Conservation (phyloP, 768 basidiomycete species). For the Leucocoprinus birnbaumii region DNA sequence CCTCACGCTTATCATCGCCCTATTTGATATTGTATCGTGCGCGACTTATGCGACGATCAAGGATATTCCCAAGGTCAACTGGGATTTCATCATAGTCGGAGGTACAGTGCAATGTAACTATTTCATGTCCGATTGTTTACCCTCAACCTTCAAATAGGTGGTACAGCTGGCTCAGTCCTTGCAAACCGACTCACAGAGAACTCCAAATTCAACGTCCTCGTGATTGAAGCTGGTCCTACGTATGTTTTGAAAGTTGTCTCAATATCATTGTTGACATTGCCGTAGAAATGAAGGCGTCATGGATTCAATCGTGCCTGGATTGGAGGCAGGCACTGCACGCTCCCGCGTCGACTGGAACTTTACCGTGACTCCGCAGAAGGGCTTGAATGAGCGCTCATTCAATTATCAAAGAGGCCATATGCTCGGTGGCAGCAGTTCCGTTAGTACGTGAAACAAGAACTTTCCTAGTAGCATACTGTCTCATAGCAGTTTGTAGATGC, state of each 20-base stretch:
- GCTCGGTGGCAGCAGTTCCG: slow-evolving; percentile 29
- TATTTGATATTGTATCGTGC: neutral
- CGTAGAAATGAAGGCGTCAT: slow-evolving; percentile 19
- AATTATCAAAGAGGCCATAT: slow-evolving; percentile 25
- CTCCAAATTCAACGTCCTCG: slow-evolving; percentile 12
- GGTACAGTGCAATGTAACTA: slow-evolving; percentile 8
- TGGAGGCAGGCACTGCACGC: neutral
- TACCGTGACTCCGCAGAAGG: slow-evolving; percentile 24
- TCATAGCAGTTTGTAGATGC: neutral
- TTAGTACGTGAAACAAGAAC: slow-evolving; percentile 21
- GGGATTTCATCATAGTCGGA: slow-evolving; percentile 20
- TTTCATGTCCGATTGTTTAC: neutral
- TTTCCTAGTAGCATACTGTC: slow-evolving; percentile 12
- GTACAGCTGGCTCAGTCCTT: slow-evolving; percentile 26
- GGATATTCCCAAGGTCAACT: slow-evolving; percentile 3
- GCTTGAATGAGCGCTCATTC: slow-evolving; percentile 22
- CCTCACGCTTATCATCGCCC: neutral
- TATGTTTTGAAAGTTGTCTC: neutral
- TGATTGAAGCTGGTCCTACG: slow-evolving; percentile 15
- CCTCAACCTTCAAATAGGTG: slow-evolving; percentile 13
- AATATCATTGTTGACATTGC: neutral
- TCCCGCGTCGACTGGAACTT: slow-evolving; percentile 27
- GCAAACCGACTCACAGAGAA: slow-evolving; percentile 26
- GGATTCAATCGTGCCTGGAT: slow-evolving; percentile 17
- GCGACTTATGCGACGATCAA: slow-evolving; percentile 3